phyloP scores from a whole-genome alignment of 768 basidiomycete species.

The Tulasnella sp. region DNA sequence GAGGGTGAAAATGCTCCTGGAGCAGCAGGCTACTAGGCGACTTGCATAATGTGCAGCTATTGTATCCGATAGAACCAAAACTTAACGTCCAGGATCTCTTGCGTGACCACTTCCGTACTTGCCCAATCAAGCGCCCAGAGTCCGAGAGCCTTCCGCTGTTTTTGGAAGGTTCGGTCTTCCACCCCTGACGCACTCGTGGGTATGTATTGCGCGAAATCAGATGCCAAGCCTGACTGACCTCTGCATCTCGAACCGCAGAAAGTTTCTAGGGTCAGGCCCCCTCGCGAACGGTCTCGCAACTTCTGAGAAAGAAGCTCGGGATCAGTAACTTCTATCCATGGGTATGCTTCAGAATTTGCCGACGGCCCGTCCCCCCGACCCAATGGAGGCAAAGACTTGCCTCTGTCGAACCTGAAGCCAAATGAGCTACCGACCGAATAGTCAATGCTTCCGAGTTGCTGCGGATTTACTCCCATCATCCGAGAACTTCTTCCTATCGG shows the following conservation, averaged over 20 bases:
- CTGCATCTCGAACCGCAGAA: neutral
- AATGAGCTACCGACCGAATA: neutral
- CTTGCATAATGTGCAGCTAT: neutral
- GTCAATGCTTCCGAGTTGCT: neutral
- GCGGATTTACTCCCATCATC: neutral
- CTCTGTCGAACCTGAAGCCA: neutral
- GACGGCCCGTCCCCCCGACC: neutral
- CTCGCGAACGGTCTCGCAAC: neutral
- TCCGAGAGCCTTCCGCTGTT: neutral
- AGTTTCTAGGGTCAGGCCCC: neutral
- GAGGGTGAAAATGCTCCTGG: constrained; percentile 91
- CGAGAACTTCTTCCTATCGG: neutral
- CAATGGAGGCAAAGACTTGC: neutral
- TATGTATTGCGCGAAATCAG: neutral
- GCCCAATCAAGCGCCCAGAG: neutral
- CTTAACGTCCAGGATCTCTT: neutral
- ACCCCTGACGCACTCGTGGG: neutral
- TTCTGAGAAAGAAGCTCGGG: neutral
- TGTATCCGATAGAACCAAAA: constrained; percentile 1
- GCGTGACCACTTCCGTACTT: neutral
- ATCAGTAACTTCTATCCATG: neutral
- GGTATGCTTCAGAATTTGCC: neutral
- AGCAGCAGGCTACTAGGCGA: constrained; percentile 78
- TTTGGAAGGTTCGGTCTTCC: neutral
- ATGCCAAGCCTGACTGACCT: neutral